phyloP scores from a whole-genome alignment of 169 alveolate species.

The Babesia ovata region DNA sequence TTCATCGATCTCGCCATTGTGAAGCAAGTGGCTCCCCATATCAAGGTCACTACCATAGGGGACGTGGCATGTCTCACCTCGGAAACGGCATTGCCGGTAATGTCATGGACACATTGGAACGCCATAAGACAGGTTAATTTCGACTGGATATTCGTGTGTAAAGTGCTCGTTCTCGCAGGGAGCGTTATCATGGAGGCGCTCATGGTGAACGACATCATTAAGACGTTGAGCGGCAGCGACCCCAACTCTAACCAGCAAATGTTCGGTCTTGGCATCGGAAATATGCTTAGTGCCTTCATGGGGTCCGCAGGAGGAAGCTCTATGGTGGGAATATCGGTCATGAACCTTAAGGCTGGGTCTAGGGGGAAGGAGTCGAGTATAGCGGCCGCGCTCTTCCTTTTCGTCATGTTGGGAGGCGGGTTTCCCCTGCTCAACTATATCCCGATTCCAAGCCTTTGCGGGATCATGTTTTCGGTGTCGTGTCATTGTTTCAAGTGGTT shows the following conservation, averaged over 20 bases:
- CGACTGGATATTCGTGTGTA: slow-evolving; percentile 64
- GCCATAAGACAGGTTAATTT: slow-evolving; percentile 55
- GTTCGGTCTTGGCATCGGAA: slow-evolving; percentile 79
- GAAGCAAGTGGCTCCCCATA: slow-evolving; percentile 46
- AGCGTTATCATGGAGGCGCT: slow-evolving; percentile 73
- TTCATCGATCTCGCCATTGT: slow-evolving; percentile 64
- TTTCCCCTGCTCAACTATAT: slow-evolving; percentile 75
- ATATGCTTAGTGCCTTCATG: slow-evolving; percentile 70
- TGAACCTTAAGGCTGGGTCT: slow-evolving; percentile 80
- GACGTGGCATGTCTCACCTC: slow-evolving; percentile 72
- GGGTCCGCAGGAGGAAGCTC: slow-evolving; percentile 83
- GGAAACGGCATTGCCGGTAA: slow-evolving; percentile 70
- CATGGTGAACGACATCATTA: slow-evolving; percentile 79
- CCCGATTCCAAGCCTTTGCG: slow-evolving; percentile 82
- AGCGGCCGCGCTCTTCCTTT: slow-evolving; percentile 71
- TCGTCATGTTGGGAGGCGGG: slow-evolving; percentile 75
- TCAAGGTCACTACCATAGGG: slow-evolving; percentile 75
- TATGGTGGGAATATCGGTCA: slow-evolving; percentile 80
- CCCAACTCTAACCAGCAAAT: slow-evolving; percentile 77
- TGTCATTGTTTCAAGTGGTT: slow-evolving; percentile 85
- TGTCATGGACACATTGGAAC: slow-evolving; percentile 57
- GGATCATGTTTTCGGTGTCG: slow-evolving; percentile 81
- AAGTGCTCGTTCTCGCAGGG: slow-evolving; percentile 63
- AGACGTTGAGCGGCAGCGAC: slow-evolving; percentile 74
- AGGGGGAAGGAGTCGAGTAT: slow-evolving; percentile 81